Base-by-base conservation (phyloP, 2,329 filamentous ascomycete genomes). In the Alternaria infectoria region DNA sequence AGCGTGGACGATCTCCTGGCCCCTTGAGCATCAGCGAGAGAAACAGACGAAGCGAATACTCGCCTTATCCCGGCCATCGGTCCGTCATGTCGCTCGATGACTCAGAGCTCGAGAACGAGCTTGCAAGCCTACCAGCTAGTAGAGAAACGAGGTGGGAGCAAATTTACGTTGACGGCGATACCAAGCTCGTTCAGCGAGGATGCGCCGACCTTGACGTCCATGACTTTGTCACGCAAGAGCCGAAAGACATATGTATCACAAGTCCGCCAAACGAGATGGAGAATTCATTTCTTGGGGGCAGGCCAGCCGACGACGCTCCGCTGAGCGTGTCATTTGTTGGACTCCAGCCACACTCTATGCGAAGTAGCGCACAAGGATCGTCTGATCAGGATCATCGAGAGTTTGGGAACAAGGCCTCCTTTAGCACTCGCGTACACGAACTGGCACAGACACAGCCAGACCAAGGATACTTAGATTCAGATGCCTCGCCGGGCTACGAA, bases 21-120 rank as follows among this genome's bases (percentile, higher is more conserved):
- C 63, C 55, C 6, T 15, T 52, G n/a, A 63, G 71, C 40, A 70
- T 62, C 51, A 56, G 62, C 28, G 71, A 72, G 57, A 69, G 67
- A n/a, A 76, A 77, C 6, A 68, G 77, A 44, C 70, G 74, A 54
- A 79, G 79, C 23, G 74, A 77, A 69, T 66, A 78, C 69, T 75
- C 81, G 57, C 66, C 80, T 58, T 78, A 77, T 36, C 68, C 73
- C 12, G 75, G 72, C 3, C 74, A 76, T 9, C 72, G 70, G 12
- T 80, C 79, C 5, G 74, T 79, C 60, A 76, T 82, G 76, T 77
- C 77, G 45, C 72, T 80, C 12, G 75, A 78, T 52, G 78, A 80
- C 57, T 78, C 75, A 4, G 79, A 80, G 45, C 65, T 78, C 10
- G 78, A 79, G 17, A 76, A 77, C 45, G 79, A 80, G 28, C 69